Evolutionary conservation across 306 rosid genomes (phyloP), one percentile per base, ranked within the genome.

Genomic region (Fragaria iinumae): DNA sequence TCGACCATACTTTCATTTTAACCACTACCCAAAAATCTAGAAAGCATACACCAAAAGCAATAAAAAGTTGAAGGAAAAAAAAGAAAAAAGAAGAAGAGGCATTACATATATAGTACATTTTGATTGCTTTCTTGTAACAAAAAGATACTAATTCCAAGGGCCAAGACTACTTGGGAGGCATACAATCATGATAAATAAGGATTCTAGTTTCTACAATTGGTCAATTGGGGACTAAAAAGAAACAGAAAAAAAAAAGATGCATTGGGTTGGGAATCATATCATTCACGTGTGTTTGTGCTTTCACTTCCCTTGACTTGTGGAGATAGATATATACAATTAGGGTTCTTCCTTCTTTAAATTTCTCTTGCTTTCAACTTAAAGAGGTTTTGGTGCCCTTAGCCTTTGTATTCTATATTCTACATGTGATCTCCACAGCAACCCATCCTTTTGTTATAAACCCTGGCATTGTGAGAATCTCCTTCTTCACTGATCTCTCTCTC

Each of bases 301-400:
- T 86, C 90, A 87, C 85, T 75, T 69, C 88, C 85, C 89, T 83
- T 88, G 91, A 84, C 93, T 87, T 80, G 80, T 82, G 73, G 70
- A 82, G 73, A 74, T 83, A 66, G 79, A 80, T 81, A 77, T 49
- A 71, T 14, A 64, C 67, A 60, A 70, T 52, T 41, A 4, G 13
- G 18, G 6, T 53, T 25, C 7, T 38, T 73, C 18, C 64, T 3
- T 73, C 10, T 60, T 50, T 50, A 43, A 65, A 48, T 55, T 52
- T 76, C 55, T 73, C 34, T 67, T 72, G 76, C 75, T 71, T 86
- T 86, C 81, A 81, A 86, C 88, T 71, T 80, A 81, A 84, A 84
- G 10, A 6, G 88, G 25, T 18, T 65, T 69, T 81, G 60, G 76
- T 60, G 77, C 50, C 41, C 43, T 71, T 71, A 10, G 73, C 25